Percentiles rank a stretch among this genome's conserved stretches.
phyloP scores from a whole-genome alignment of 352 stramenopile species.

The Elongisporangium anandrum region DNA sequence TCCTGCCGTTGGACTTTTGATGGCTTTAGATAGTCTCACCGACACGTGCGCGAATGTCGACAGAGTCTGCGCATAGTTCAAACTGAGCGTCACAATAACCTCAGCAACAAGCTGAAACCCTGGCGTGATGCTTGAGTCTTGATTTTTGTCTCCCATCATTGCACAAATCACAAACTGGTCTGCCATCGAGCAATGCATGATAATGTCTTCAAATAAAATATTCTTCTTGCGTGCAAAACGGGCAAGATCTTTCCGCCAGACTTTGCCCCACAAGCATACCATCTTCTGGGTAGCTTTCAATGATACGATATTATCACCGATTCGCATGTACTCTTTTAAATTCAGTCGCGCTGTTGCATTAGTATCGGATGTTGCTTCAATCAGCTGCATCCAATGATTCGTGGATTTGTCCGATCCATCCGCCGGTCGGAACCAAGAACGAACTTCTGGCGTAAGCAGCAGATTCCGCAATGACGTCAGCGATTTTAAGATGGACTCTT shows the following conservation, averaged over 20 bases:
- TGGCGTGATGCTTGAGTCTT: neutral
- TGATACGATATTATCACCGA: neutral
- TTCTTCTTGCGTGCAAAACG: slow-evolving; percentile 4
- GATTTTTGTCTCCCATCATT: neutral
- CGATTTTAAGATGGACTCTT: neutral
- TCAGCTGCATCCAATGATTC: neutral
- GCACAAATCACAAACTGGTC: slow-evolving; percentile 18
- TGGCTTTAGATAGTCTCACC: neutral
- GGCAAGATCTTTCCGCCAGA: slow-evolving; percentile 30
- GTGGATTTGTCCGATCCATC: neutral
- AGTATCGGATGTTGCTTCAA: neutral
- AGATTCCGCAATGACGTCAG: neutral
- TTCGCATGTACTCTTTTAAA: neutral
- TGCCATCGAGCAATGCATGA: slow-evolving; percentile 28
- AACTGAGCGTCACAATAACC: neutral
- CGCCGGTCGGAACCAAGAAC: neutral
- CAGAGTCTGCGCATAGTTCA: neutral
- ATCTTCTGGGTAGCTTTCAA: neutral
- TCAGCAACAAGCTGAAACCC: neutral
- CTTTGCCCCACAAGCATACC: slow-evolving; percentile 18
- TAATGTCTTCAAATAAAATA: slow-evolving; percentile 15
- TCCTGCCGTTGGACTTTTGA: neutral
- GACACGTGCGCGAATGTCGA: neutral
- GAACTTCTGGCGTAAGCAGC: neutral
- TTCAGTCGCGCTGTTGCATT: neutral